Evolutionary conservation across 306 rosid genomes (phyloP).

Genomic region (Lithocarpus polystachyus): DNA sequence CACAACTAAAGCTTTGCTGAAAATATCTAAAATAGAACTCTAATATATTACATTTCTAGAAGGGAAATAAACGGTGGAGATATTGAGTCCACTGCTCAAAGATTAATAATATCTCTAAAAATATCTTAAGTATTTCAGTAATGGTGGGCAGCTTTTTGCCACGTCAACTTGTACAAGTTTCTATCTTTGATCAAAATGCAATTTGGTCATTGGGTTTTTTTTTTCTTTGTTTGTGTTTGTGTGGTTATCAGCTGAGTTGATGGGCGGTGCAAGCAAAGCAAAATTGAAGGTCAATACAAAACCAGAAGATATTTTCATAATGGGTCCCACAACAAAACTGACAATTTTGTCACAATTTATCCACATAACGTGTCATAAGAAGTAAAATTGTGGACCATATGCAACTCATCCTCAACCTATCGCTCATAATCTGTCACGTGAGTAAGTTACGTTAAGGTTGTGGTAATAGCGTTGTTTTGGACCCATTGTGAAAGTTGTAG

Average conservation of each 20-base stretch:
- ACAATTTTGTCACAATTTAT: too few species aligned
- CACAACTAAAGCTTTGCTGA: neutral
- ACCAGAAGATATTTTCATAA: too few species aligned
- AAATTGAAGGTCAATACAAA: too few species aligned
- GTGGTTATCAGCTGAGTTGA: too few species aligned
- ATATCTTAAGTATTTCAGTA: conserved; percentile 39
- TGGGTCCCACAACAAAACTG: too few species aligned
- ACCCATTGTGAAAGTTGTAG: too few species aligned
- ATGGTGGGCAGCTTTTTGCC: conserved; percentile 30
- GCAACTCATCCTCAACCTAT: accelerated
- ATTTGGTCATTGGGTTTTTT: conserved; percentile 30
- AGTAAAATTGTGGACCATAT: too few species aligned
- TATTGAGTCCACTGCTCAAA: neutral
- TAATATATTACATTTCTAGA: neutral
- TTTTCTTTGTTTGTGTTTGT: too few species aligned
- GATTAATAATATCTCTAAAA: conserved; percentile 23
- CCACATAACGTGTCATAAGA: accelerated
- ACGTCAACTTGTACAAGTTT: conserved; percentile 52
- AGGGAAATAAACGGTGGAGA: conserved; percentile 41
- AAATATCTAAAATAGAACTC: conserved; percentile 26
- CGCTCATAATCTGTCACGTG: too few species aligned
- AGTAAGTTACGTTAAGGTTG: too few species aligned
- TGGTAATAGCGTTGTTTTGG: too few species aligned
- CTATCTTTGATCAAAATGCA: conserved; percentile 25
- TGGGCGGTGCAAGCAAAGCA: too few species aligned